Evolutionary conservation across 106 monocot species (phyloP), one percentile per base, ranked within the genome.

Genomic region (Acorus calamus): DNA sequence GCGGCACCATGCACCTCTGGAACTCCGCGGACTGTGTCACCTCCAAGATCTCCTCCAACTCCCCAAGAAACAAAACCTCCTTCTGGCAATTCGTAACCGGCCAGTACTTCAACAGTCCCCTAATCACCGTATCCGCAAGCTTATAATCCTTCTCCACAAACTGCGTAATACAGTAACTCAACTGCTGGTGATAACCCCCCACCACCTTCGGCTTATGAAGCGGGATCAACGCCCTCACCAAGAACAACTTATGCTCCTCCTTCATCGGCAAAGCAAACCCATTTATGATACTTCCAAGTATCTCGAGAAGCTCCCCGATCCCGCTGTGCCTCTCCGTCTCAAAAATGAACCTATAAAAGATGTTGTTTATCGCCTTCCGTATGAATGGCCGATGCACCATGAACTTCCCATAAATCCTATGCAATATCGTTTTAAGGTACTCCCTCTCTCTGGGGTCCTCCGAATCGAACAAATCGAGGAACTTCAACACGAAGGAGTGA

Each of bases 351-450:
- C 52, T 3, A 47, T 70, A 70, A 52, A 70, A 70, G n/a, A 70
- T 70, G 14, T 70, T 70, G 60, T 70, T 70, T 12, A 70, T 70
- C 8, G 61, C 60, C 46, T 61, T 70, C 45, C 70, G 49, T 7
- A 70, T 70, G 44, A 70, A 70, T 5, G 70, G 70, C 3, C 70
- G 60, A 61, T 70, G 70, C 2, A 70, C 70, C 70, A 70, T 70
- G 51, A 70, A 70, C 51, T 70, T 70, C 3, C 60, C 70, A n/a
- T 70, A 70, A 8, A 71, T 47, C 42, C 71, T 43, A 41, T 71
- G 71, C 28, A 71, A 61, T 4, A 71, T 71, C 6, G 61, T 71
- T 62, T 71, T 71, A 10, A 71, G 53, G 62, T 61, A 71, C 61
- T 71, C 71, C 14, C 71, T 6, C 62, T 71, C 71, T 1, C 71